Evolutionary conservation across 73 alveolate genomes (phyloP).

Genomic region (Paramecium pentaurelia): DNA sequence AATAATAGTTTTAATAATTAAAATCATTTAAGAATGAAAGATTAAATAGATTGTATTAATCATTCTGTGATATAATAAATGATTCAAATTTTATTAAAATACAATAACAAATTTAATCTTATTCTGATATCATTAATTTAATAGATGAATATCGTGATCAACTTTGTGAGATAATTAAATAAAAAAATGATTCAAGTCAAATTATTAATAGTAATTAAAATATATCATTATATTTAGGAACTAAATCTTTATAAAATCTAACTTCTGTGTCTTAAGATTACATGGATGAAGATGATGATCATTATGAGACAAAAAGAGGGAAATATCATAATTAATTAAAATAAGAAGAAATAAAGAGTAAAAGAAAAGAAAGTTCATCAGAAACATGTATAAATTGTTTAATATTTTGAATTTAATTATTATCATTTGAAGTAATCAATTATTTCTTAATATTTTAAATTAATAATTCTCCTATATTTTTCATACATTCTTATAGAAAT

Average conservation of each 20-base stretch:
- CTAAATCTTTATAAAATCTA: not conserved
- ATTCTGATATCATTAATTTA: not conserved
- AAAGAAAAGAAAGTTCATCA: not conserved
- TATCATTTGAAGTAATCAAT: conserved; percentile 20
- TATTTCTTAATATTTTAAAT: not conserved
- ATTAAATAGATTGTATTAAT: not conserved
- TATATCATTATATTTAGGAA: not conserved
- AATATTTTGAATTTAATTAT: not conserved
- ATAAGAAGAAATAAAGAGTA: not conserved
- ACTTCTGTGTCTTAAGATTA: not conserved
- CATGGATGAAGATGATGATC: not conserved
- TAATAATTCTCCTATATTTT: not conserved
- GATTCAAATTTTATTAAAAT: not conserved
- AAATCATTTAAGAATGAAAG: not conserved
- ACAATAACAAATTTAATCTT: not conserved
- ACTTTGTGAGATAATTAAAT: not conserved
- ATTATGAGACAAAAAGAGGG: not conserved
- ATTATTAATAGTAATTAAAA: not conserved
- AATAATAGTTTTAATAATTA: not conserved
- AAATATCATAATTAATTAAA: not conserved
- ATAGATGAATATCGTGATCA: not conserved
- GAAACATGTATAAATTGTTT: conserved; percentile 19
- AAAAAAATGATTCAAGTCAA: not conserved
- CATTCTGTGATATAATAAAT: not conserved
- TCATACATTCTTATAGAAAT: not conserved